These are phyloP conservation scores for Erythrobasidium hasegawianum DNA, from an alignment of 1,284 basidiomycete genomes.

Conservation along the genomic window DNA sequence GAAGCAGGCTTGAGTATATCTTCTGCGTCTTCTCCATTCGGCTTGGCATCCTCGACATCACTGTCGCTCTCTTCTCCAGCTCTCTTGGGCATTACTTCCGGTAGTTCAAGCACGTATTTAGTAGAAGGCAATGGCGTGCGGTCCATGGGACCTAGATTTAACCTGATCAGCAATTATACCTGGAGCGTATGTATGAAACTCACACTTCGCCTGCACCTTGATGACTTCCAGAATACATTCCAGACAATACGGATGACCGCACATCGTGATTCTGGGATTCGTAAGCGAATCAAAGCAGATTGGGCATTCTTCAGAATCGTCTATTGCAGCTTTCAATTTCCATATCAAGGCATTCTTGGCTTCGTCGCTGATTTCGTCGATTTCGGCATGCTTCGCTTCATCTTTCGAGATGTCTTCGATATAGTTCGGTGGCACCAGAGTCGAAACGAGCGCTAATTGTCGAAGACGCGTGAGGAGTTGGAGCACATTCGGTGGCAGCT, in stretches of 20 bases:
- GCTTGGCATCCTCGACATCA: not conserved
- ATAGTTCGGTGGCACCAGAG: constrained; percentile 69
- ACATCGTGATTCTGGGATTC: constrained; percentile 29
- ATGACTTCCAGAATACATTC: constrained; percentile 32
- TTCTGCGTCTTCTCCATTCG: not conserved
- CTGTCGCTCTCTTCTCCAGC: not conserved
- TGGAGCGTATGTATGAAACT: too few species aligned
- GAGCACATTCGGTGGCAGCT: constrained; percentile 53
- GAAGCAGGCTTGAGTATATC: not conserved
- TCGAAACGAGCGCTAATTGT: constrained; percentile 75
- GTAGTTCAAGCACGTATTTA: constrained; percentile 26
- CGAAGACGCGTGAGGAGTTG: constrained; percentile 75
- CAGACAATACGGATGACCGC: constrained; percentile 24
- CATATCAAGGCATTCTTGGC: constrained; percentile 57
- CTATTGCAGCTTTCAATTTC: constrained; percentile 64
- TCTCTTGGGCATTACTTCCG: constrained; percentile 15
- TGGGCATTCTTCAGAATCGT: constrained; percentile 74
- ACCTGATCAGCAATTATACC: too few species aligned
- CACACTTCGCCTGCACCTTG: constrained; percentile 8
- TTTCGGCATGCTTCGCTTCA: constrained; percentile 54
- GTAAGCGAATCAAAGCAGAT: constrained; percentile 28
- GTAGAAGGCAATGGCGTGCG: constrained; percentile 13
- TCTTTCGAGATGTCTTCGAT: constrained; percentile 57
- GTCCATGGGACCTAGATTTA: constrained; percentile 12
- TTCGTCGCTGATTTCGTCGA: constrained; percentile 42